Base-by-base conservation (phyloP, 805 yeast genomes). In the Lachancea thermotolerans region DNA sequence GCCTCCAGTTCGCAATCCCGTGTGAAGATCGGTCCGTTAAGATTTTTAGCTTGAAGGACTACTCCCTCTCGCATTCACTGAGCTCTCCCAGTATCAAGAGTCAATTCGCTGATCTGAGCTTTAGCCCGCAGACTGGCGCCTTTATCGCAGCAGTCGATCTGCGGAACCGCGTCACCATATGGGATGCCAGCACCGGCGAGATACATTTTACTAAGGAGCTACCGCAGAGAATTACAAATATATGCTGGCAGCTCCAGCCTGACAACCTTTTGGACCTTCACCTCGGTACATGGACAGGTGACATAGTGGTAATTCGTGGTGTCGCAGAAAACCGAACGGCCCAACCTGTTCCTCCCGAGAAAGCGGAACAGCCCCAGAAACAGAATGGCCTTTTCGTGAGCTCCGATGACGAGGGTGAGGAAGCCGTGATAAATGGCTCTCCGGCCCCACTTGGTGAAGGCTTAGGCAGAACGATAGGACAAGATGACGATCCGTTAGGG, bases 1-100 rank as follows among this genome's bases (percentile, higher is more conserved):
- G 95, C 14, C 76, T 76, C 43, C 61, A 69, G n/a, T 68, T 88
- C 39, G 87, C 89, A 2, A 56, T 86, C 15, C 89, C 95, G 2
- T 68, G 82, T 6, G 66, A 69, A 32, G 66, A 71, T 16, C 66
- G 70, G 38, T 65, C 71, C 2, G 70, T 82, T 39, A 71, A 70
- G 42, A 68, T 77, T 0, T 78, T 66, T 40, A 50, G 58, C 10
- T 47, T 62, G 12, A 52, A 55, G 14, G 61, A 59, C 33, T 60
- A 60, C 33, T 53, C 60, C 11, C 41, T 58, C 11, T 16, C 46
- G 17, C 57, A 54, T 25, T 52, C 59, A 1, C 44, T 68, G n/a
- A 34, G 36, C 4, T 41, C 37, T 3, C 35, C 46, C 15, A 27
- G 30, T 15, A 25, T 32, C 12, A 54, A 48, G 31, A 54, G 63